Percentiles rank a stretch among this genome's conserved stretches.
Evolutionary conservation across 495 filamentous ascomycete genomes (phyloP).

Genomic region (Xylaria grammica): DNA sequence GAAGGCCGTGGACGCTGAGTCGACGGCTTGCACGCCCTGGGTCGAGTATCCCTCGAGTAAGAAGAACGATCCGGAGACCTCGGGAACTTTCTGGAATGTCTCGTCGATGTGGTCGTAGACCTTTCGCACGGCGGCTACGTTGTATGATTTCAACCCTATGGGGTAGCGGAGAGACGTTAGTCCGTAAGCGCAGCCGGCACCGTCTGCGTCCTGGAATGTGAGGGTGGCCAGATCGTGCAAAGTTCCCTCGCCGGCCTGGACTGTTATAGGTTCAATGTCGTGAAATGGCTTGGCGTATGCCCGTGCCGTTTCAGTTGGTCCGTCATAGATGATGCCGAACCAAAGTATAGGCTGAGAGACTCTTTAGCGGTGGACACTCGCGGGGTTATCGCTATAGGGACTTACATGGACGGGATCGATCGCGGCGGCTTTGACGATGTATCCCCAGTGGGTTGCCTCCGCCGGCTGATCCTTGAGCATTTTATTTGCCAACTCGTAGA

Average conservation of each 20-base stretch:
- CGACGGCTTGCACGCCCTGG: constrained; percentile 39
- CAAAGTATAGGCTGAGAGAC: neutral
- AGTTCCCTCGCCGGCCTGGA: neutral
- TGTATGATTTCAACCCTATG: constrained; percentile 17
- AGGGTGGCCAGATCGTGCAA: constrained; percentile 1
- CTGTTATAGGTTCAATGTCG: neutral
- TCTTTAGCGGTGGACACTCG: neutral
- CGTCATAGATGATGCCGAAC: constrained; percentile 1
- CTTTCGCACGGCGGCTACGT: constrained; percentile 8
- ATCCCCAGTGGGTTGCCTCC: constrained; percentile 21
- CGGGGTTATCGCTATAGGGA: neutral
- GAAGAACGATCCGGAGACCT: constrained; percentile 30
- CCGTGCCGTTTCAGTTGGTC: neutral
- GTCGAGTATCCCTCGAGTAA: constrained; percentile 49
- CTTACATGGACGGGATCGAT: constrained; percentile 4
- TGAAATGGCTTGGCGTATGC: neutral
- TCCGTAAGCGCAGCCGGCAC: constrained; percentile 15
- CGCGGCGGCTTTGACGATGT: constrained; percentile 18
- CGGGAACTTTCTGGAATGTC: constrained; percentile 8
- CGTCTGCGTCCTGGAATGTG: neutral
- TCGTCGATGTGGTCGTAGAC: constrained; percentile 18
- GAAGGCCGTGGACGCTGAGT: constrained; percentile 40
- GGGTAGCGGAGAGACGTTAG: constrained; percentile 22
- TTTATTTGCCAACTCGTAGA: constrained; percentile 12
- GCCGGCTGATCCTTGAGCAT: constrained; percentile 16